A percentile compares a stretch with the other conserved stretches of the same genome.
Evolutionary conservation across 2,329 filamentous ascomycete species (phyloP).

Genomic region (Claviceps pusilla): DNA sequence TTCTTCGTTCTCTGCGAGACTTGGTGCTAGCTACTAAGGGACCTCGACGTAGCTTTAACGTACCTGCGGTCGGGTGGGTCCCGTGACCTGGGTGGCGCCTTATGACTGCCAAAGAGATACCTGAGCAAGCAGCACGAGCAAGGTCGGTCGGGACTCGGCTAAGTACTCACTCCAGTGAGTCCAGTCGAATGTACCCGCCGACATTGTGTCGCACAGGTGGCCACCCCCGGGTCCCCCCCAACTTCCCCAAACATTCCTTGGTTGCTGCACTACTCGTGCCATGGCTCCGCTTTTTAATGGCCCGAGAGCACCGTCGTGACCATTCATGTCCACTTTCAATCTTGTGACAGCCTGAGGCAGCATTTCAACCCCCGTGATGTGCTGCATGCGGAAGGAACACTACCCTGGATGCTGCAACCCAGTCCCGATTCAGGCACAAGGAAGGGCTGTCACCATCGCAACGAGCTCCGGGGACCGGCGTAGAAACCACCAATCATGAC

Average conservation of each 20-base stretch:
- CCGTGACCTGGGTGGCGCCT: no score
- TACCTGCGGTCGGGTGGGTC: no score
- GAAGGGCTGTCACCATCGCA: not conserved
- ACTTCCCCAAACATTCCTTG: not conserved
- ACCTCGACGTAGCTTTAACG: no score
- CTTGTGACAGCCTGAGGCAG: not conserved
- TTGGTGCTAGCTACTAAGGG: no score
- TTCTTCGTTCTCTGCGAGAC: no score
- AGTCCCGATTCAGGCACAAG: not conserved
- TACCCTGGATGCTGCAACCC: not conserved
- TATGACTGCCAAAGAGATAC: no score
- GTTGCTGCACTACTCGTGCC: not conserved
- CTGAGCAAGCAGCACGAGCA: not conserved
- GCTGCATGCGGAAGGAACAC: not conserved
- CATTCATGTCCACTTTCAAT: not conserved
- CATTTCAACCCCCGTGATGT: not conserved
- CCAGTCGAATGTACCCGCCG: no score
- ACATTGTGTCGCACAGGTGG: no score
- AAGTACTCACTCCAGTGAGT: no score
- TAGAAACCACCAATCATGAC: no score
- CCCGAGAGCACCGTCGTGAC: not conserved
- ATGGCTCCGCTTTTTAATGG: not conserved
- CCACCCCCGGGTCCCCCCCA: not conserved
- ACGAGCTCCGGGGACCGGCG: not conserved
- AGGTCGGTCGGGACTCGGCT: not conserved